Evolutionary conservation across 1,139 yeast species (phyloP).

Genomic region (Sugiyamaella neomexicana): DNA sequence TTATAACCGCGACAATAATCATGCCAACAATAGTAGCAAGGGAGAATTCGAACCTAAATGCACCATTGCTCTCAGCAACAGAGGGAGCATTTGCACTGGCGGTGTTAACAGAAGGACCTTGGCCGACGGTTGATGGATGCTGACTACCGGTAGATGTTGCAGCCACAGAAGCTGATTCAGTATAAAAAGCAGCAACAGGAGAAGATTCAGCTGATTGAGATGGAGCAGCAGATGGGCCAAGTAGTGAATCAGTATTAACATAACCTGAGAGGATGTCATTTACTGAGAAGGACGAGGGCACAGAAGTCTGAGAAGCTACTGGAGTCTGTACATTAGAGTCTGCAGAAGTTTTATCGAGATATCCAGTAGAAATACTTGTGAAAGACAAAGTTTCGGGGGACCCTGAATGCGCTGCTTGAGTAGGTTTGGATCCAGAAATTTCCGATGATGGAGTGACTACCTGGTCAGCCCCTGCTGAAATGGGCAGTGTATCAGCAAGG

Average conservation of each 20-base stretch:
- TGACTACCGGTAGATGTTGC: background rate
- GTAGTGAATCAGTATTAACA: background rate
- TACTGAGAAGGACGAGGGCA: too few species aligned
- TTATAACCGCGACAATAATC: constrained; percentile 15
- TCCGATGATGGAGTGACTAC: too few species aligned
- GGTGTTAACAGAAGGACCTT: background rate
- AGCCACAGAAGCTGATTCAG: background rate
- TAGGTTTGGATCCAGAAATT: too few species aligned
- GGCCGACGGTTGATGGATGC: background rate
- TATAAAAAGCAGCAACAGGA: background rate
- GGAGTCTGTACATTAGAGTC: too few species aligned
- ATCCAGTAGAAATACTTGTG: too few species aligned
- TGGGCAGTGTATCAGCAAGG: too few species aligned
- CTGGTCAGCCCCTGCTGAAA: too few species aligned
- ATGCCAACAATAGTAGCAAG: constrained; percentile 11
- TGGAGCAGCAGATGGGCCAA: constrained; percentile 4
- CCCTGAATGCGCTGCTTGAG: too few species aligned
- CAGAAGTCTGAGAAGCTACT: too few species aligned
- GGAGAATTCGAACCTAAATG: constrained; percentile 1
- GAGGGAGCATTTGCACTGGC: constrained; percentile 5
- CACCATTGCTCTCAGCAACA: constrained; percentile 4
- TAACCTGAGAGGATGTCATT: too few species aligned
- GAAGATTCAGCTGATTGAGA: background rate
- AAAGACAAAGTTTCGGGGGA: too few species aligned
- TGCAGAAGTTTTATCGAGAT: too few species aligned